Evolutionary conservation across 2,329 filamentous ascomycete species (phyloP).

Genomic region (Neofusicoccum ribis): DNA sequence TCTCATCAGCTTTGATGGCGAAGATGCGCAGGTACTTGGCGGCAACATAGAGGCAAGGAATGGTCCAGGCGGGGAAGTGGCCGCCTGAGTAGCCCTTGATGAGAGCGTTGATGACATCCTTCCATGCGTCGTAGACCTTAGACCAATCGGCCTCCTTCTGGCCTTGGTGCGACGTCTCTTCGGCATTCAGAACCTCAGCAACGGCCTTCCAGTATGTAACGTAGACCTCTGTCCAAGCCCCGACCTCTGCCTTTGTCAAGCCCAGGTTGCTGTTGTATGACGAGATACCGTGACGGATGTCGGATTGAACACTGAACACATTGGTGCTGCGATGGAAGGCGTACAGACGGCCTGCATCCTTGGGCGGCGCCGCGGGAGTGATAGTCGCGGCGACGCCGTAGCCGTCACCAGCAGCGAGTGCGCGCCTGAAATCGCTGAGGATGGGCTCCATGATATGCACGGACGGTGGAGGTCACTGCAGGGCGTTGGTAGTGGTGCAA

Average conservation of each 20-base stretch:
- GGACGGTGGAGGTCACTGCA: not conserved
- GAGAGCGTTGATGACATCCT: conserved; percentile 73
- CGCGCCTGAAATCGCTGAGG: conserved; percentile 71
- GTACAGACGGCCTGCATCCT: conserved; percentile 65
- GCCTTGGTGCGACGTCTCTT: conserved; percentile 53
- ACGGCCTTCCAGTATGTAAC: conserved; percentile 79
- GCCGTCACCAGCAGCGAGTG: conserved; percentile 66
- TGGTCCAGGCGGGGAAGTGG: conserved; percentile 83
- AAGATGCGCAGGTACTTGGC: conserved; percentile 85
- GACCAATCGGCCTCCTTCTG: conserved; percentile 64
- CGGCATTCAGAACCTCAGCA: conserved; percentile 68
- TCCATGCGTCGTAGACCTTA: conserved; percentile 87
- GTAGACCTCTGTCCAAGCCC: conserved; percentile 87
- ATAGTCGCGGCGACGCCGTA: conserved; percentile 73
- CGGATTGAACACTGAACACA: conserved; percentile 62
- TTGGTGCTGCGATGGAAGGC: conserved; percentile 73
- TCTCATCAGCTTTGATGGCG: conserved; percentile 86
- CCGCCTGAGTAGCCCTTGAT: conserved; percentile 77
- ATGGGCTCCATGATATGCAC: conserved; percentile 39
- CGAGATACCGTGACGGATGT: conserved; percentile 66
- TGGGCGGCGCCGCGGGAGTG: conserved; percentile 65
- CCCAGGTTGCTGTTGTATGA: conserved; percentile 56
- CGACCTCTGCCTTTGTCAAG: conserved; percentile 66
- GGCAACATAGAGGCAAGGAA: conserved; percentile 84
- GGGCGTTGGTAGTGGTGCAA: not conserved